phyloP scores from a whole-genome alignment of 2,329 filamentous ascomycete species.

The Alternaria brassicae region DNA sequence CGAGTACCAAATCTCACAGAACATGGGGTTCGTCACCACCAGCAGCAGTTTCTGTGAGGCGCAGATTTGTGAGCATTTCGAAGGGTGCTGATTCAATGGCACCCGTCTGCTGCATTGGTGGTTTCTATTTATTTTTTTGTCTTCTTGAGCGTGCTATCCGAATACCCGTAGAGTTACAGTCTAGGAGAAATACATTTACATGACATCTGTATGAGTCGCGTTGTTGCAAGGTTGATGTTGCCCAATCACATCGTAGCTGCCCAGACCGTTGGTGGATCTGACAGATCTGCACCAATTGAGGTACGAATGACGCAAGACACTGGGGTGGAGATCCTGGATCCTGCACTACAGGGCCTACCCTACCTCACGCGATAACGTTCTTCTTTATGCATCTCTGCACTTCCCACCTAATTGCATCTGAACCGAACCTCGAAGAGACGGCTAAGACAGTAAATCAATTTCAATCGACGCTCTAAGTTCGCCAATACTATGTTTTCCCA shows the following conservation, averaged over 20 bases:
- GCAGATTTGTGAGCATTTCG: slow-evolving; percentile 15
- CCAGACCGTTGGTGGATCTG: slow-evolving; percentile 23
- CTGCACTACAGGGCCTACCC: slow-evolving; percentile 17
- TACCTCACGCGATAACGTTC: slow-evolving; percentile 24
- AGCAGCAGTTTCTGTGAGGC: slow-evolving; percentile 44
- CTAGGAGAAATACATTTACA: slow-evolving; percentile 8
- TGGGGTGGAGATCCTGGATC: slow-evolving; percentile 22
- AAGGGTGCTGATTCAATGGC: neutral
- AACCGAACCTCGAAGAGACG: neutral
- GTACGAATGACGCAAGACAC: slow-evolving; percentile 36
- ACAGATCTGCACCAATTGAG: slow-evolving; percentile 34
- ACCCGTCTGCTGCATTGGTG: neutral
- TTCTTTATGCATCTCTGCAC: neutral
- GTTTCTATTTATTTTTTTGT: neutral
- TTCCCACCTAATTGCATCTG: neutral
- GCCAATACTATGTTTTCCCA: slow-evolving; percentile 25
- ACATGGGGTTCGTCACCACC: slow-evolving; percentile 54
- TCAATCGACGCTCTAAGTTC: neutral
- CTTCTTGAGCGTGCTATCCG: neutral
- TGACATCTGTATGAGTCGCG: slow-evolving; percentile 1
- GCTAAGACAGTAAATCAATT: neutral
- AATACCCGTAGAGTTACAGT: slow-evolving; percentile 14
- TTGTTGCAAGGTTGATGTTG: slow-evolving; percentile 5
- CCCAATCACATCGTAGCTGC: slow-evolving; percentile 20
- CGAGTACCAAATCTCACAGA: slow-evolving; percentile 53